Evolutionary conservation across 371 early-diverging fungal species (phyloP).

Genomic region (Mucor irregularis): DNA sequence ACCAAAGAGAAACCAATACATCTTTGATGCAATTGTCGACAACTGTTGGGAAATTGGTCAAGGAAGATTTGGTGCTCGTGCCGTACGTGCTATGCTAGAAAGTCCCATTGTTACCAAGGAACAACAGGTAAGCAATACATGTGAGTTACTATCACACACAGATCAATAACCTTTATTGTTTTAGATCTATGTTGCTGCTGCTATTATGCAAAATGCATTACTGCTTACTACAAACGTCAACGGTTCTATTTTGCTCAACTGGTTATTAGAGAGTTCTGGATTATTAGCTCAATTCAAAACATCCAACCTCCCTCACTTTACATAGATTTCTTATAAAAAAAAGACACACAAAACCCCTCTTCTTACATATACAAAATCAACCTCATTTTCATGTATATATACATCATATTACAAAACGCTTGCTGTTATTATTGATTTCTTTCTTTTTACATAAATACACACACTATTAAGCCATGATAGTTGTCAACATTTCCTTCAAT

Average conservation of each 20-base stretch:
- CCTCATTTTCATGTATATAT: not conserved
- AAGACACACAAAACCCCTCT: not conserved
- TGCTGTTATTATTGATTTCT: no score
- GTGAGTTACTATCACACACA: not conserved
- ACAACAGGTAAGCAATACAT: conserved; percentile 13
- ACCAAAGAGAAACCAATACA: conserved; percentile 65
- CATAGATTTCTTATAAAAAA: not conserved
- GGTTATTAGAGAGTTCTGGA: conserved; percentile 85
- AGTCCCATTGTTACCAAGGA: conserved; percentile 49
- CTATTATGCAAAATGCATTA: conserved; percentile 79
- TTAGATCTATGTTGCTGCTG: conserved; percentile 72
- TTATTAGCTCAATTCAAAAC: conserved; percentile 72
- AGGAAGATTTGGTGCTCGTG: conserved; percentile 84
- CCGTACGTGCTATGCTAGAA: conserved; percentile 82
- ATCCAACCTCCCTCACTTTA: not conserved
- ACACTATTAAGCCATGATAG: conserved; percentile 1
- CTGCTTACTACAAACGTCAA: conserved; percentile 81
- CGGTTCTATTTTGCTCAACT: conserved; percentile 86
- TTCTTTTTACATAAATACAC: not conserved
- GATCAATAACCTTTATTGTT: not conserved
- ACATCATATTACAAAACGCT: no score
- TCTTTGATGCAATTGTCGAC: conserved; percentile 79
- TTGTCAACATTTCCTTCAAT: conserved; percentile 36
- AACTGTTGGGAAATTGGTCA: conserved; percentile 76
- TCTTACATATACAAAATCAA: not conserved